Conservation (phyloP, 1,284 basidiomycete species). For the Boletus smithii region DNA sequence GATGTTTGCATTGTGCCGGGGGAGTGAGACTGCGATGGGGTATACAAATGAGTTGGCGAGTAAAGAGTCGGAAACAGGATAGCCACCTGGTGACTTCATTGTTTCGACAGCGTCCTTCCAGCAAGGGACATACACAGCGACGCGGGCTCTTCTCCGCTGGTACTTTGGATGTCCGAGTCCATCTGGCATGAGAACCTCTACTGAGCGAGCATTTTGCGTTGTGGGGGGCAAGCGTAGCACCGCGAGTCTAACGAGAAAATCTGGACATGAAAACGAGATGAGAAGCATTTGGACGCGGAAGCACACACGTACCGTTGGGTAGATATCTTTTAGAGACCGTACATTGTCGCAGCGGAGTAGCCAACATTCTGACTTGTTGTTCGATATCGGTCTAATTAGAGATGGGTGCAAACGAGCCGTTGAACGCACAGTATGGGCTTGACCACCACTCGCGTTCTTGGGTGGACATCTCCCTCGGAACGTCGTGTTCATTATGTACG, state of each 20-base stretch:
- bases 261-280: slow-evolving; percentile 35
- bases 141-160: slow-evolving; percentile 42
- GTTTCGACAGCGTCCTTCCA: slow-evolving; percentile 46
- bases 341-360: slow-evolving; percentile 59
- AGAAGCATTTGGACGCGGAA: not conserved
- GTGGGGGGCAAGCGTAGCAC: slow-evolving; percentile 44
- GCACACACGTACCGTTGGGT: slow-evolving; percentile 51
- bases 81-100: slow-evolving; percentile 35
- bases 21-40: slow-evolving; percentile 29
- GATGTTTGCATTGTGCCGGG: slow-evolving; percentile 30
- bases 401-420: not conserved
- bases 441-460: slow-evolving; percentile 66
- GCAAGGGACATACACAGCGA: slow-evolving; percentile 54
- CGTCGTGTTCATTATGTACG: slow-evolving; percentile 32
- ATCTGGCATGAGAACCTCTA: slow-evolving; percentile 51
- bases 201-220: slow-evolving; percentile 15
- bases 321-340: slow-evolving; percentile 46
- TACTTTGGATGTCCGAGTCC: slow-evolving; percentile 66
- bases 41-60: slow-evolving; percentile 8
- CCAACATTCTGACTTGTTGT: slow-evolving; percentile 68
- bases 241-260: slow-evolving; percentile 64
- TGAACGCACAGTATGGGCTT: slow-evolving; percentile 65
- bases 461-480: slow-evolving; percentile 53
- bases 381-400: not conserved
- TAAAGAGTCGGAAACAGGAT: slow-evolving; percentile 3